These are phyloP conservation scores for Cubamyces sp. DNA, from an alignment of 768 basidiomycete genomes.

Conservation along the genomic window DNA sequence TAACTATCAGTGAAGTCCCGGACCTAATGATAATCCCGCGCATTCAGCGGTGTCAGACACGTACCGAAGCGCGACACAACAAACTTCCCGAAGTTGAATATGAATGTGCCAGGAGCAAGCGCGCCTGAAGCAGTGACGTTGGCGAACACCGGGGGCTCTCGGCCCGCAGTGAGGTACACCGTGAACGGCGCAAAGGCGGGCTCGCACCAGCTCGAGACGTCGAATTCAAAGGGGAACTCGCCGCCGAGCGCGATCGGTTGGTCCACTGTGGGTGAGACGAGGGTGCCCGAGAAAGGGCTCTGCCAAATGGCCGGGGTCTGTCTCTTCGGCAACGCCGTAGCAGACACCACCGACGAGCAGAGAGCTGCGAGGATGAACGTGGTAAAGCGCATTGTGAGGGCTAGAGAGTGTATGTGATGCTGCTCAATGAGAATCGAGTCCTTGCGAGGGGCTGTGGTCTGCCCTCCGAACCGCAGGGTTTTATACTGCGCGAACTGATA, in stretches of 20 bases:
- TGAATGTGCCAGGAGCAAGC: slow-evolving; percentile 24
- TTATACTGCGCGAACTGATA: slow-evolving; percentile 6
- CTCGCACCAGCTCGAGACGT: slow-evolving; percentile 25
- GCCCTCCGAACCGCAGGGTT: neutral
- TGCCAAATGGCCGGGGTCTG: slow-evolving; percentile 18
- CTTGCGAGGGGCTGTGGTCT: slow-evolving; percentile 1
- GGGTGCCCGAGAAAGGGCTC: slow-evolving; percentile 26
- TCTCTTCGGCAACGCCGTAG: slow-evolving; percentile 14
- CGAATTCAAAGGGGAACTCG: slow-evolving; percentile 24
- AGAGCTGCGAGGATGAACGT: slow-evolving; percentile 7
- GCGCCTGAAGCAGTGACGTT: slow-evolving; percentile 24
- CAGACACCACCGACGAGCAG: slow-evolving; percentile 11
- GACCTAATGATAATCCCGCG: neutral
- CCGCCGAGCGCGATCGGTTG: slow-evolving; percentile 13
- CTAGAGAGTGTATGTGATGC: neutral
- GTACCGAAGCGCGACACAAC: slow-evolving; percentile 28
- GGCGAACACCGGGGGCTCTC: slow-evolving; percentile 16
- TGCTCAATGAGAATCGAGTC: neutral
- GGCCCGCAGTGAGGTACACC: slow-evolving; percentile 24
- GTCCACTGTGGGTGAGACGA: slow-evolving; percentile 13
- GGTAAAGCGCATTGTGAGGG: slow-evolving; percentile 19
- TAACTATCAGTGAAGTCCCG: neutral
- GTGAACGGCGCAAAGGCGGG: slow-evolving; percentile 25
- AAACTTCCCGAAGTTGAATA: slow-evolving; percentile 24
- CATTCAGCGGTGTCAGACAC: neutral